A percentile compares a stretch with the other conserved stretches of the same genome.
phyloP scores from a whole-genome alignment of 2,329 filamentous ascomycete species.

The Xylariaceae sp. region DNA sequence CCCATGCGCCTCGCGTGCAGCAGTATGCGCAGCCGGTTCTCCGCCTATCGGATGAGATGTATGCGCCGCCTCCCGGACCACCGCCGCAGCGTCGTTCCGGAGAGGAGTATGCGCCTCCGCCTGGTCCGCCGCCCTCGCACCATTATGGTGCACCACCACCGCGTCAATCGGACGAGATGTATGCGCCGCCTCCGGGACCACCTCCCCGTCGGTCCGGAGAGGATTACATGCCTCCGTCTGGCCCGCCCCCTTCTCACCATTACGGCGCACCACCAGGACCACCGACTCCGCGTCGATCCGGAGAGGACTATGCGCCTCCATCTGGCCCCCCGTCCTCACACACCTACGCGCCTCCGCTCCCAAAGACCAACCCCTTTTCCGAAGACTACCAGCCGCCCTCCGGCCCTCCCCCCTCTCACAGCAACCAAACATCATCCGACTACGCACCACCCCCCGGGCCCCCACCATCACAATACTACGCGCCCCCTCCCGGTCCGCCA shows the following conservation, averaged over 20 bases:
- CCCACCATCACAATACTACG: slow-evolving; percentile 30
- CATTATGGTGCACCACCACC: background rate
- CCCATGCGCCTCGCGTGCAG: slow-evolving; percentile 10
- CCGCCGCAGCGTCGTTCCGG: slow-evolving; percentile 7
- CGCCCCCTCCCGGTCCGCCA: slow-evolving; percentile 23
- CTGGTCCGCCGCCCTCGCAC: slow-evolving; percentile 12
- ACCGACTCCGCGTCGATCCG: slow-evolving; percentile 23
- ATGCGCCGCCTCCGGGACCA: slow-evolving; percentile 28
- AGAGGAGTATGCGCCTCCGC: slow-evolving; percentile 13
- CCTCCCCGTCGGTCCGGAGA: slow-evolving; percentile 10
- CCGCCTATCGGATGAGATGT: slow-evolving; percentile 17
- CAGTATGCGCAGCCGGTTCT: background rate
- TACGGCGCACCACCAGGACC: slow-evolving; percentile 33
- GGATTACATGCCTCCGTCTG: slow-evolving; percentile 14
- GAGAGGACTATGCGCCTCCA: slow-evolving; percentile 44
- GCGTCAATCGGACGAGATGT: slow-evolving; percentile 17
- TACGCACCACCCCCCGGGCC: slow-evolving; percentile 36
- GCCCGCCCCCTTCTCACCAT: slow-evolving; percentile 22
- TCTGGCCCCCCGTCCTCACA: slow-evolving; percentile 16
- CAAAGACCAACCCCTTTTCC: slow-evolving; percentile 21
- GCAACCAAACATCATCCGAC: slow-evolving; percentile 20
- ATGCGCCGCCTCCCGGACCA: slow-evolving; percentile 28
- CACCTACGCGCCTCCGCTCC: background rate
- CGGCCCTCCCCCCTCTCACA: slow-evolving; percentile 20
- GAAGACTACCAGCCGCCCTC: slow-evolving; percentile 12